These are phyloP conservation scores for Canna indica DNA, from an alignment of 176 grass and related monocot genomes.

Conservation along the genomic window DNA sequence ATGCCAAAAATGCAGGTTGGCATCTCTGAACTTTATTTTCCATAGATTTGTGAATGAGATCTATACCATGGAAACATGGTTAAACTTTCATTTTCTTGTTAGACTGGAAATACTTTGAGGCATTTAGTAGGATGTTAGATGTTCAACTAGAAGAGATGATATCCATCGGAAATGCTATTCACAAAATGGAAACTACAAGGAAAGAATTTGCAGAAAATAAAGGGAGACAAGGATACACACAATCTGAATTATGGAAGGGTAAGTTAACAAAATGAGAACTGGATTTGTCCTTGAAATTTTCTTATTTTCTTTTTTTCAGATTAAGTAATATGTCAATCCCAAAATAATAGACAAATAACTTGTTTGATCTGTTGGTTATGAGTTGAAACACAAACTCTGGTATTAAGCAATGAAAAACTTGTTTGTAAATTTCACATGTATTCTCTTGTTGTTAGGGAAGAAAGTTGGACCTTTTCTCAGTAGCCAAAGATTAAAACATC, in stretches of 20 bases:
- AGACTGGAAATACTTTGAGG: conserved; percentile 24
- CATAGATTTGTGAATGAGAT: neutral
- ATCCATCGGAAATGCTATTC: conserved; percentile 11
- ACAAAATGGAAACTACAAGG: conserved; percentile 5
- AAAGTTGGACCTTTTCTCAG: neutral
- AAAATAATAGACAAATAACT: neutral
- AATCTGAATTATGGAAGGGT: conserved; percentile 13
- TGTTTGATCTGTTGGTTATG: neutral
- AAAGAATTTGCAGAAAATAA: neutral
- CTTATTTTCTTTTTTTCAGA: neutral
- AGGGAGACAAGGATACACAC: neutral
- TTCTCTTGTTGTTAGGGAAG: neutral
- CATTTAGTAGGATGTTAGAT: conserved; percentile 3
- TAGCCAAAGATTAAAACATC: neutral
- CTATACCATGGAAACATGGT: neutral
- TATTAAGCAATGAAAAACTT: neutral
- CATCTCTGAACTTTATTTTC: neutral
- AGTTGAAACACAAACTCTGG: neutral
- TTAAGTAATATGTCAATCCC: neutral
- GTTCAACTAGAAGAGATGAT: conserved; percentile 25
- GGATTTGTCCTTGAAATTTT: neutral
- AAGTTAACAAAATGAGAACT: conserved; percentile 5
- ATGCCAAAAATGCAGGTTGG: conserved; percentile 20
- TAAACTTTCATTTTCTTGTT: conserved; percentile 3
- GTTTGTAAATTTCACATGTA: neutral